phyloP scores from a whole-genome alignment of 345 rosid genomes.

The Eucalyptus polyanthemos region DNA sequence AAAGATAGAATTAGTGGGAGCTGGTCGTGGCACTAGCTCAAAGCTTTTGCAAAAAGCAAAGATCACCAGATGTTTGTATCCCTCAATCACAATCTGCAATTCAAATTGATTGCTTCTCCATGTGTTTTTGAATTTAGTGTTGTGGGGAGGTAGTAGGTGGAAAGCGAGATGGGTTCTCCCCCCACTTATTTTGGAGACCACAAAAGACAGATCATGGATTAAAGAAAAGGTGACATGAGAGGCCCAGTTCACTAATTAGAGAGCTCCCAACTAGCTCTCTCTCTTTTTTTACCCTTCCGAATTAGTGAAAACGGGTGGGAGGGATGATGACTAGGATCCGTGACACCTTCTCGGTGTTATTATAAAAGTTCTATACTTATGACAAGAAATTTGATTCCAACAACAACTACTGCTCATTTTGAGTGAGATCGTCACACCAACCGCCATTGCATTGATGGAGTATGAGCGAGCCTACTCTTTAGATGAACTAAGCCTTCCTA shows the following conservation, averaged over 20 bases:
- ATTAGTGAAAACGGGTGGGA: neutral
- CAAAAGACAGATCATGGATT: neutral
- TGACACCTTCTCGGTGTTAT: neutral
- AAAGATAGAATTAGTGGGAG: neutral
- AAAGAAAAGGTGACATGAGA: neutral
- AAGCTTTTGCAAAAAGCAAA: neutral
- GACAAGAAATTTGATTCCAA: neutral
- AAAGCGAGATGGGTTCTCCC: neutral
- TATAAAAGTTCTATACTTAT: neutral
- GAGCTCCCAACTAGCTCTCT: neutral
- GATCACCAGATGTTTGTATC: neutral
- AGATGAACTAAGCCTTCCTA: neutral
- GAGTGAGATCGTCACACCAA: fast-evolving
- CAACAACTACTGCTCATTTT: neutral
- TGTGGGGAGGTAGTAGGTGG: neutral
- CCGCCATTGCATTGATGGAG: too few relatives aligned
- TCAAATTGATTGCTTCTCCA: neutral
- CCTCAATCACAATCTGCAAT: neutral
- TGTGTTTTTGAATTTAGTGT: neutral
- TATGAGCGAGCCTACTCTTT: neutral
- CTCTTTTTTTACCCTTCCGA: neutral
- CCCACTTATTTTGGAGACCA: neutral
- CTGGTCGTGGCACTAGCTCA: neutral
- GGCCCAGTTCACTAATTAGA: neutral
- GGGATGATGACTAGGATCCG: neutral